These are phyloP conservation scores for Phyllosticta capitalensis DNA, from an alignment of 2,329 filamentous ascomycete species.

Conservation along the genomic window DNA sequence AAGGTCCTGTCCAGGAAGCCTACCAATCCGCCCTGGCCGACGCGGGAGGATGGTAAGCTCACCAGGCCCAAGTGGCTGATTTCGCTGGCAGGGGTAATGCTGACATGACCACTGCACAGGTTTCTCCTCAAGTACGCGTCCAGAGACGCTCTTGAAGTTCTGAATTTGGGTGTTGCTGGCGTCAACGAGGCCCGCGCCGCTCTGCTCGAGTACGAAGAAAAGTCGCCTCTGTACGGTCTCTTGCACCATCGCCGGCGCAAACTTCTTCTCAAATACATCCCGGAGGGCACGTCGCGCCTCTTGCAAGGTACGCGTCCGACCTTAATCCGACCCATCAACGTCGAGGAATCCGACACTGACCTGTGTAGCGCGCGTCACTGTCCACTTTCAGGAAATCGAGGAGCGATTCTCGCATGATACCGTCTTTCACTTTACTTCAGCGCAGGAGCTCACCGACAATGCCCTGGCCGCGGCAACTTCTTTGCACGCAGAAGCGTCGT, in stretches of 20 bases:
- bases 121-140: constrained; percentile 86
- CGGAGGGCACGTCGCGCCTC: constrained; percentile 80
- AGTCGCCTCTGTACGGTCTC: constrained; percentile 84
- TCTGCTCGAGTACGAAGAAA: constrained; percentile 70
- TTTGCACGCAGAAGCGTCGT: constrained; percentile 77
- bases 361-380: constrained; percentile 64
- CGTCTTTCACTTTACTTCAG: constrained; percentile 62
- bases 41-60: constrained; percentile 82
- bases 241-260: constrained; percentile 82
- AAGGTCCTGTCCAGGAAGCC: constrained; percentile 69
- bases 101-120: constrained; percentile 43
- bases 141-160: constrained; percentile 76
- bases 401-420: constrained; percentile 75
- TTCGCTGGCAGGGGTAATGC: constrained; percentile 9
- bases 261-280: constrained; percentile 85
- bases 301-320: constrained; percentile 63
- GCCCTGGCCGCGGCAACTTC: constrained; percentile 82
- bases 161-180: constrained; percentile 68
- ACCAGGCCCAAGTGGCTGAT: constrained; percentile 2
- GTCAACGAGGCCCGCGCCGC: constrained; percentile 73
- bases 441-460: constrained; percentile 77
- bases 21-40: constrained; percentile 72
- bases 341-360: constrained; percentile 1
- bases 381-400: constrained; percentile 53
- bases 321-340: background rate